Conservation (phyloP, 1,284 basidiomycete genomes). For the Ceratobasidium sp. region DNA sequence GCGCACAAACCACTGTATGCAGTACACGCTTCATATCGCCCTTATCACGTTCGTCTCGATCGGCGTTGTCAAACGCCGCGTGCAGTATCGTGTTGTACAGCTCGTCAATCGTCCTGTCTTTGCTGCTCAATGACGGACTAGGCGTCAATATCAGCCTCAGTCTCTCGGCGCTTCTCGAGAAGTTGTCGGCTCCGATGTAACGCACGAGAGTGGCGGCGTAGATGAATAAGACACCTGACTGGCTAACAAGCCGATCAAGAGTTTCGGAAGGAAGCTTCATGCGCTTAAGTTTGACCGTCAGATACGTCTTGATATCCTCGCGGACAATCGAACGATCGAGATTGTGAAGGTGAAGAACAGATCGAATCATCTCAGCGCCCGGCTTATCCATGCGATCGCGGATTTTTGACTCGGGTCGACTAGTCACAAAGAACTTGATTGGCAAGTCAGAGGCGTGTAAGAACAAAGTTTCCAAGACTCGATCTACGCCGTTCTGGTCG, state of each 20-base stretch:
- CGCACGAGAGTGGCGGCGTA: too few relatives aligned
- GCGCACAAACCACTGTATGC: not conserved
- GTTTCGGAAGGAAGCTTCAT: not conserved
- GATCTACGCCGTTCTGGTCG: constrained; percentile 3
- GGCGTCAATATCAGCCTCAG: not conserved
- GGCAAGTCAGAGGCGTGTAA: not conserved
- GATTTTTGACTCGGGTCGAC: constrained; percentile 43
- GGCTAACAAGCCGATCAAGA: not conserved
- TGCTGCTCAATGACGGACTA: not conserved
- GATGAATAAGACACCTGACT: constrained; percentile 10
- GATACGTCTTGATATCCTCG: constrained; percentile 39
- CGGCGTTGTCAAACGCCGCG: not conserved
- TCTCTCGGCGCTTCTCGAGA: not conserved
- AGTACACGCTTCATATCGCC: not conserved
- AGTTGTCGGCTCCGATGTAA: constrained; percentile 3
- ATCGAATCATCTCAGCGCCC: not conserved
- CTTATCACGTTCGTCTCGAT: not conserved
- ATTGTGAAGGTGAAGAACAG: constrained; percentile 23
- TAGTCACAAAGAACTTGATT: constrained; percentile 45
- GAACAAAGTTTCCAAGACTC: constrained; percentile 5
- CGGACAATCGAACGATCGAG: constrained; percentile 42
- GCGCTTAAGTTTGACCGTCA: not conserved
- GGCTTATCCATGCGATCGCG: not conserved
- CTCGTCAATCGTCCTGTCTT: not conserved
- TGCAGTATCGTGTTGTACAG: not conserved